Percentiles rank a stretch among this genome's conserved stretches.
Conservation (phyloP, 306 rosid genomes). For the Medicago lupulina region DNA sequence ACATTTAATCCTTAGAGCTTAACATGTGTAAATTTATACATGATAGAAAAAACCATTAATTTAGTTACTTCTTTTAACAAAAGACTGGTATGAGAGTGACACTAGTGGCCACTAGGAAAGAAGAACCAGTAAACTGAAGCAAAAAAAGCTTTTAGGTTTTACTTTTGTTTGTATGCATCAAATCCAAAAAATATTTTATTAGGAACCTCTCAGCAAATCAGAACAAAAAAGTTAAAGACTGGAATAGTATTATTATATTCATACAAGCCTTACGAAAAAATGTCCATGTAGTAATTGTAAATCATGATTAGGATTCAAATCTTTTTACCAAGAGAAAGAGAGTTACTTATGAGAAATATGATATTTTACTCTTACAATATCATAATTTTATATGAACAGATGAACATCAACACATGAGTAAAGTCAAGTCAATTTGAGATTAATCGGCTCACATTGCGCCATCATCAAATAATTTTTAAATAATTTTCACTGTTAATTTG, state of each 20-base stretch:
- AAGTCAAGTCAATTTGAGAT: neutral
- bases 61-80: neutral
- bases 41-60: no score
- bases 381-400: neutral
- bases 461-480: no score
- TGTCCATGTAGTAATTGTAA: no score
- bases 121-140: constrained; percentile 6
- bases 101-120: neutral
- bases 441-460: no score
- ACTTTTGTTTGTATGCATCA: constrained; percentile 18
- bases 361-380: neutral
- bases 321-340: no score
- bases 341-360: constrained; percentile 17
- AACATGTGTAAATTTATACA: no score
- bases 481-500: neutral
- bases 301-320: no score
- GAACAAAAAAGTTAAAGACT: neutral
- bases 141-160: neutral
- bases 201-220: neutral
- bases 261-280: constrained; percentile 10
- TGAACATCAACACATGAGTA: neutral
- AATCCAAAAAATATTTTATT: neutral
- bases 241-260: neutral
- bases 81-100: neutral
- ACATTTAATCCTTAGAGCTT: no score